phyloP scores from a whole-genome alignment of 257 asterid genomes.

The Solanum rostratum region DNA sequence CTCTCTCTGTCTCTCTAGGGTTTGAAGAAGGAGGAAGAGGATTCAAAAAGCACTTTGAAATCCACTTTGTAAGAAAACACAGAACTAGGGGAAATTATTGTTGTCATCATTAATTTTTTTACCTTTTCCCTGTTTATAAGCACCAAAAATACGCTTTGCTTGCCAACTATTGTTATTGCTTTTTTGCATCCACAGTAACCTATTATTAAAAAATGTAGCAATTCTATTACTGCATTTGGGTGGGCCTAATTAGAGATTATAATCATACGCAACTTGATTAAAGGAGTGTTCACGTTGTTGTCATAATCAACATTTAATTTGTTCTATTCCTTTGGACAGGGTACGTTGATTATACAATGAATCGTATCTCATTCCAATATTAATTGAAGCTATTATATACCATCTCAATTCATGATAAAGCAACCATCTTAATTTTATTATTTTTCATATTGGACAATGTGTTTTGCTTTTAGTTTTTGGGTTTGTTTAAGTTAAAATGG shows the following conservation, averaged over 20 bases:
- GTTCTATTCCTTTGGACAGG: background rate
- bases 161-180: constrained; percentile 4
- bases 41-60: constrained; percentile 28
- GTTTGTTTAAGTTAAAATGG: background rate
- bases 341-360: background rate
- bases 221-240: background rate
- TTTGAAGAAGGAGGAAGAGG: constrained; percentile 6
- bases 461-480: too few species aligned
- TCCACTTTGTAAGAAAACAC: constrained; percentile 1
- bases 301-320: constrained; percentile 1
- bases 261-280: background rate
- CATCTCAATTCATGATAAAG: too few species aligned
- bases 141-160: constrained; percentile 3
- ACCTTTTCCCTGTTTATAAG: background rate
- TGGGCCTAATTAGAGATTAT: background rate
- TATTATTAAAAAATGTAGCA: background rate
- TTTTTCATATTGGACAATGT: too few species aligned
- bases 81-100: background rate
- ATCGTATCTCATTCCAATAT: background rate
- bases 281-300: background rate
- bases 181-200: background rate
- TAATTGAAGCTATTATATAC: background rate
- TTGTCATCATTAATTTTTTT: background rate
- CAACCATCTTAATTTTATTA: too few species aligned
- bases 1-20: background rate